Evolutionary conservation across 2,329 filamentous ascomycete species (phyloP).

Genomic region (Chrysosporium keratinophilum): DNA sequence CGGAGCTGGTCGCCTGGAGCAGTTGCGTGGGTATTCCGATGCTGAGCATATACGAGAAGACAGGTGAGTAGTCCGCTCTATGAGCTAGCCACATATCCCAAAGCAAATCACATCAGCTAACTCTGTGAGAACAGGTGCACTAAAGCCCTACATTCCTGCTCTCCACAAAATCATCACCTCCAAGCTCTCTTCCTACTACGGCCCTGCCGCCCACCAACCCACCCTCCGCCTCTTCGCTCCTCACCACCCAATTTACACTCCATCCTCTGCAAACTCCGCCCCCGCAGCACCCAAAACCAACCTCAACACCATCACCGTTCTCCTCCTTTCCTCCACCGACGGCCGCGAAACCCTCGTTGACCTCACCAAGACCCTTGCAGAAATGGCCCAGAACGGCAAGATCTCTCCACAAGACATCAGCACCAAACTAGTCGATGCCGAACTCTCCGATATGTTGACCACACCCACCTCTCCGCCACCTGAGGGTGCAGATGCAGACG

Average conservation of each 20-base stretch:
- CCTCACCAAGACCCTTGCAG: constrained; percentile 81
- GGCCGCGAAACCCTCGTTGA: constrained; percentile 91
- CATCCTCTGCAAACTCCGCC: constrained; percentile 14
- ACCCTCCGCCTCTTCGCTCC: constrained; percentile 62
- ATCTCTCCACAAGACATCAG: constrained; percentile 72
- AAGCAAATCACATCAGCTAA: not conserved
- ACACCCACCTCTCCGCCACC: constrained; percentile 14
- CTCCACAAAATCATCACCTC: constrained; percentile 68
- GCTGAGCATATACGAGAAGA: constrained; percentile 85
- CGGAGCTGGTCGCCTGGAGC: constrained; percentile 88
- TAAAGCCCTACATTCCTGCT: constrained; percentile 82
- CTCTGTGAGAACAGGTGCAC: constrained; percentile 50
- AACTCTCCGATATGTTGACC: constrained; percentile 54
- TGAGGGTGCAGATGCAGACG: constrained; percentile 27
- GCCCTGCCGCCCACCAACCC: constrained; percentile 54
- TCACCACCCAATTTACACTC: constrained; percentile 46
- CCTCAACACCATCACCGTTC: constrained; percentile 45
- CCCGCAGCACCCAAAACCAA: constrained; percentile 20
- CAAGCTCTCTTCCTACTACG: constrained; percentile 82
- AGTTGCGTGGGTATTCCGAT: constrained; percentile 77
- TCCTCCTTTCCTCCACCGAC: constrained; percentile 78
- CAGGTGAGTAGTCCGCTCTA: constrained; percentile 47
- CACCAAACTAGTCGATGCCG: constrained; percentile 75
- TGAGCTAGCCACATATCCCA: too few species aligned
- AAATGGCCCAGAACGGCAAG: constrained; percentile 89